phyloP scores from a whole-genome alignment of 2,329 filamentous ascomycete genomes.

The Rachicladosporium sp. region DNA sequence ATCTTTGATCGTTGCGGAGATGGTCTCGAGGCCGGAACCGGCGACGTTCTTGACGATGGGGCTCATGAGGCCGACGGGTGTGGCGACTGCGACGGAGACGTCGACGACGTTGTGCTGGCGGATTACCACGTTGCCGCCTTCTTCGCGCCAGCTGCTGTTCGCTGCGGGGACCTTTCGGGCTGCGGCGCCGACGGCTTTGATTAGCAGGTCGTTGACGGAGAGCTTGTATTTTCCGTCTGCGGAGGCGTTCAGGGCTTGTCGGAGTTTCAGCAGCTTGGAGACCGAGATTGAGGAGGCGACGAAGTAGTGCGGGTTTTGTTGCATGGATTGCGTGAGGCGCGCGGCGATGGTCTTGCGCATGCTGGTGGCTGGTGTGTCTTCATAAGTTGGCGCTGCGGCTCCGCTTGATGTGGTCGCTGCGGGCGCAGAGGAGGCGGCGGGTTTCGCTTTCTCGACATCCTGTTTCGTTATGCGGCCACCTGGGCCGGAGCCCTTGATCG shows the following conservation, averaged over 20 bases:
- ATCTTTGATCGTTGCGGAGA: slow-evolving; percentile 85
- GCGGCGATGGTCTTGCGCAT: slow-evolving; percentile 98
- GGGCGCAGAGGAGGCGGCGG: slow-evolving; percentile 32
- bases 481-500: slow-evolving; percentile 76
- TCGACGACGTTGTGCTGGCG: slow-evolving; percentile 89
- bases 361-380: slow-evolving; percentile 71
- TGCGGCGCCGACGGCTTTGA: slow-evolving; percentile 86
- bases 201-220: slow-evolving; percentile 98
- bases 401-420: slow-evolving; percentile 33
- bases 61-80: slow-evolving; percentile 87
- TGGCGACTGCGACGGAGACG: slow-evolving; percentile 90
- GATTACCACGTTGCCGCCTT: slow-evolving; percentile 65
- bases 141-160: slow-evolving; percentile 84
- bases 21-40: slow-evolving; percentile 72
- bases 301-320: slow-evolving; percentile 97
- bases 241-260: slow-evolving; percentile 79
- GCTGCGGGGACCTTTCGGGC: slow-evolving; percentile 88
- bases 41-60: slow-evolving; percentile 90
- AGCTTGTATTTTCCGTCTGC: slow-evolving; percentile 95
- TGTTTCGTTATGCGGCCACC: slow-evolving; percentile 80
- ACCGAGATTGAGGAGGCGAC: slow-evolving; percentile 86
- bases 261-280: slow-evolving; percentile 89
- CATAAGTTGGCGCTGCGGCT: slow-evolving; percentile 53
- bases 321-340: slow-evolving; percentile 77
- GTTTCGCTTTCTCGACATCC: slow-evolving; percentile 78